phyloP scores from a whole-genome alignment of 1,284 basidiomycete species.

The Leccinum pallidistipes region DNA sequence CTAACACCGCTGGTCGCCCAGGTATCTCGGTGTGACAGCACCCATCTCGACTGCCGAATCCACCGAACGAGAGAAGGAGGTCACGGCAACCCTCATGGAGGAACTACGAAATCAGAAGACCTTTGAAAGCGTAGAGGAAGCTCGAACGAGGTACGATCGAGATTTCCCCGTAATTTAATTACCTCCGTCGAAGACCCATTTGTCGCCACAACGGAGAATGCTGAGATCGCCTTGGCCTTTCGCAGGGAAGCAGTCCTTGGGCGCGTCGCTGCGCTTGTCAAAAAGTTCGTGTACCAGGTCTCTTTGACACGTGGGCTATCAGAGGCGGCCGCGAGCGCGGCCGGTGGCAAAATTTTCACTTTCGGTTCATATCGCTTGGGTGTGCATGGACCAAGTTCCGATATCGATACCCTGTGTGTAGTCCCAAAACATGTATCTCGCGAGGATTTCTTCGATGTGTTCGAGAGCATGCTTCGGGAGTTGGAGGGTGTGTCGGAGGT shows the following conservation, averaged over 20 bases:
- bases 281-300: constrained; percentile 90
- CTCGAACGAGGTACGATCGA: constrained; percentile 67
- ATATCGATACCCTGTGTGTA: constrained; percentile 99
- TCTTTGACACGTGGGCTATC: constrained; percentile 82
- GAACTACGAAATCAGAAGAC: constrained; percentile 86
- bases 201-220: constrained; percentile 7
- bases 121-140: constrained; percentile 91
- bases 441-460: constrained; percentile 94
- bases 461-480: constrained; percentile 88
- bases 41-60: constrained; percentile 87
- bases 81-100: constrained; percentile 86
- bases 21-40: constrained; percentile 82
- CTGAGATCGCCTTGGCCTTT: constrained; percentile 28
- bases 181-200: constrained; percentile 9
- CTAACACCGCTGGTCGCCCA: constrained; percentile 31
- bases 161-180: constrained; percentile 8
- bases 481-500: constrained; percentile 88
- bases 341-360: constrained; percentile 98
- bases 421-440: constrained; percentile 95
- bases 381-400: constrained; percentile 93
- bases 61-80: constrained; percentile 69
- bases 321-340: constrained; percentile 80
- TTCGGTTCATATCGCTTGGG: constrained; percentile 97
- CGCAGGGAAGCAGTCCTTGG: constrained; percentile 93
- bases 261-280: constrained; percentile 86